Evolutionary conservation across 495 filamentous ascomycete species (phyloP), one percentile per base, ranked within the genome.

Genomic region (Podospora appendiculata): DNA sequence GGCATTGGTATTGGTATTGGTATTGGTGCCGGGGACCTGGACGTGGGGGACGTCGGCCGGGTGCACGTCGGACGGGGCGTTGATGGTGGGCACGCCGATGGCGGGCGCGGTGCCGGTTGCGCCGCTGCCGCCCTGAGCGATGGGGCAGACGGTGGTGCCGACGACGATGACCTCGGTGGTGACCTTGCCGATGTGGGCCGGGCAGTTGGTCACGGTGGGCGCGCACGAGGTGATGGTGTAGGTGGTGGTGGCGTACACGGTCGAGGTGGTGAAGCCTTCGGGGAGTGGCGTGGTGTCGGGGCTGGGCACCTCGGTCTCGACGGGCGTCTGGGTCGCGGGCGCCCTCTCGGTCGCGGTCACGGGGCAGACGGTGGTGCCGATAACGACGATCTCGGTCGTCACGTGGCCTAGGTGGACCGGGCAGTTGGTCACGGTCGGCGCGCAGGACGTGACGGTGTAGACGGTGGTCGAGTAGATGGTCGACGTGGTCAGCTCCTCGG

Each of bases 171-270:
- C 35, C 44, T 46, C 41, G 43, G 49, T 50, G 12, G 53, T 57
- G 47, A 47, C 53, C 50, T 56, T 45, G 8, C 41, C 46, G 17
- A 53, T 42, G 3, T 33, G 41, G 18, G 47, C 56, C 36, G 59
- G 65, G 73, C 52, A 81, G 74, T 81, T 63, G 57, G 79, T 82
- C 54, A 85, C 79, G 44, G 70, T 74, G 16, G 82, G 65, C 47
- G 72, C 75, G 68, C 83, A 86, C 33, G 73, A 74, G 8, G 75
- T 81, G 57, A 82, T 71, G 7, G 80, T 82, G 50, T 77, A 66
- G 48, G 68, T 66, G 33, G 61, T 76, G 11, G 80, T 83, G 6
- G 68, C 63, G 58, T 68, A 77, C 18, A 81, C 69, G 36, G 79
- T 58, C 38, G 56, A 61, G 42, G 63, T 64, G 14, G 62, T 57